Base-by-base conservation (phyloP, 108 stramenopile genomes). In the Nitzschia sp. region DNA sequence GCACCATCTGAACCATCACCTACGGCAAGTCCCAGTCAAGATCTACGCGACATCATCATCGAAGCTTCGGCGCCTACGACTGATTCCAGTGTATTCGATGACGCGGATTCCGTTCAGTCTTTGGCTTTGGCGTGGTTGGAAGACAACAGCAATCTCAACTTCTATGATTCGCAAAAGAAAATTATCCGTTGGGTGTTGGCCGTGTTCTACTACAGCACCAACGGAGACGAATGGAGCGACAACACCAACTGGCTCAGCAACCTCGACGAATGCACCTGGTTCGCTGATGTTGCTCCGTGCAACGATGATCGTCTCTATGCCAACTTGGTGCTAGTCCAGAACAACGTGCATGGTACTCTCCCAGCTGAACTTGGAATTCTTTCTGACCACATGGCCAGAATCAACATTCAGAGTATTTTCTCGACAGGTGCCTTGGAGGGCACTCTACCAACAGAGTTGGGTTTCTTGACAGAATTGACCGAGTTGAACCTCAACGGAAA, bases 261-360 rank as follows among this genome's bases (percentile, higher is more conserved):
- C 41, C 63, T 67, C 38, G 76, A 77, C 54, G 76, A 71, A 65
- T 77, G 76, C 42, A 71, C 65, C 2, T 77, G 76, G 76, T 77
- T 48, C 57, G 48, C 65, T 34, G 63, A 54, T 22, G 62, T 46
- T 37, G 53, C 67, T 17, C 14, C 68, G 2, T 77, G 76, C 42
- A 62, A 77, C 24, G 17, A 21, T 15, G 52, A 71, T 19, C 41
- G 69, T 22, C 20, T 22, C 29, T 77, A 71, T 56, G 69, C 70
- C 6, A 71, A 71, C 43, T 63, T 77, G 58, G 65, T 65, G 0
- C 65, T 80, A 39, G 73, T 67, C 19, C 42, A 66, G 3, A 80
- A 80, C 66, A 68, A 72, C 59, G 70, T 80, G 6, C 40, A 22
- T 5, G 80, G 80, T 44, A 72, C 66, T 19, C 70, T 74, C 24